Evolutionary conservation across 306 rosid species (phyloP).

Genomic region (Malus sylvestris): DNA sequence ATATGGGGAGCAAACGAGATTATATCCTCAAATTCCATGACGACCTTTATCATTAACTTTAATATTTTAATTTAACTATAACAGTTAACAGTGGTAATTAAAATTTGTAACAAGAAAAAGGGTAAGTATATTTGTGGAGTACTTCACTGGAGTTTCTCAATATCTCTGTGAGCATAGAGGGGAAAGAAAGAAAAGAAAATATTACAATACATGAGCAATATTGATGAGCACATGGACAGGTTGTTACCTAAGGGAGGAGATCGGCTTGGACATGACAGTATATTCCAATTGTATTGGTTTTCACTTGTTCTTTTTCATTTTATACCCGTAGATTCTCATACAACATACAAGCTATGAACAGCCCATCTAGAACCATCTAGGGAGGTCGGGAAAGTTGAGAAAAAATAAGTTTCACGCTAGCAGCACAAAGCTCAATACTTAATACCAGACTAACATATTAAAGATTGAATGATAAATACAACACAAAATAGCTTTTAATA

Average conservation of each 20-base stretch:
- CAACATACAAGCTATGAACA: no score
- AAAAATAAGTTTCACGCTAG: not conserved
- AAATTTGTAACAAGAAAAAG: not conserved
- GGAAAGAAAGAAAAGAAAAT: not conserved
- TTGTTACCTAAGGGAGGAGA: no score
- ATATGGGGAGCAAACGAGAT: conserved; percentile 14
- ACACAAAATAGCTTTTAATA: not conserved
- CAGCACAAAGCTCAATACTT: not conserved
- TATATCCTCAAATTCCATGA: conserved; percentile 37
- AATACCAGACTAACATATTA: not conserved
- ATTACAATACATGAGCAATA: not conserved
- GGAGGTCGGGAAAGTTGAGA: no score
- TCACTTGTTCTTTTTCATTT: no score
- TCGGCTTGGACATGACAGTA: no score
- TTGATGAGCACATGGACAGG: not conserved
- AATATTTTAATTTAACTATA: not conserved
- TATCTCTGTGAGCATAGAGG: not conserved
- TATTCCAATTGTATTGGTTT: no score
- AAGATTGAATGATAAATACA: not conserved
- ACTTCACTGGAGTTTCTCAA: not conserved
- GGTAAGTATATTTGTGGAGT: not conserved
- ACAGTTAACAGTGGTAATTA: not conserved
- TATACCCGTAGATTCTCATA: no score
- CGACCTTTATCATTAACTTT: conserved; percentile 2
- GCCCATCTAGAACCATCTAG: no score